Evolutionary conservation across 1,284 basidiomycete species (phyloP), one percentile per base, ranked within the genome.

Genomic region (Cryptococcus sp.): DNA sequence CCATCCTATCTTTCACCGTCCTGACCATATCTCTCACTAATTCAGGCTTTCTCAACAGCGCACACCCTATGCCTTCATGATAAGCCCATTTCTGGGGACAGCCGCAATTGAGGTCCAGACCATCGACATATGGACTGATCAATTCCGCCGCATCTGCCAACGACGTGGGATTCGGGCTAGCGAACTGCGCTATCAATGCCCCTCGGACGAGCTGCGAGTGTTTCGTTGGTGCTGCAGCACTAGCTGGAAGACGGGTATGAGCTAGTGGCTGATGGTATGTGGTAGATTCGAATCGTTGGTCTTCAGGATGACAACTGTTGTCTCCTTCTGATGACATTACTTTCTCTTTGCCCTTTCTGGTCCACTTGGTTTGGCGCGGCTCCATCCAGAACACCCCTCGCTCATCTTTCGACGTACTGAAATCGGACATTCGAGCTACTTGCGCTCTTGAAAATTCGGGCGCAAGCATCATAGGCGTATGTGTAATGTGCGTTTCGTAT

Each of bases 381-480:
- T 63, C 60, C 62, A 84, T 75, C 66, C 72, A 71, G 64, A 82
- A 85, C 16, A 79, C 77, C 13, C 83, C 84, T 25, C 84, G 77
- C 69, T 86, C 84, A 22, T 72, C 64, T 0, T 52, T 56, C 16
- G 77, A 79, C 0, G 83, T 85, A 3, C 80, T 76, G 65, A 86
- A 85, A 64, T 86, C 84, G 3, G 80, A 73, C 20, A 81, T 76
- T 44, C 84, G 71, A 1, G 83, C 84, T 5, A 77, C 78, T 52
- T 81, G 78, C 5, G 82, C 82, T 16, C 84, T 78, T 37, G 80
- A 81, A 67, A 85, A 85, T 67, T 86, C 83, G 50, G 76, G 70
- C 1, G 77, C 82, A 49, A 86, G 78, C 29, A 85, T 84, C 84
- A 86, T 86, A 1, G 84, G 84, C 17, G 84, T 85, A 53, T 81